These are phyloP conservation scores for Malassezia brasiliensis DNA, from an alignment of 1,284 basidiomycete species.

Conservation along the genomic window DNA sequence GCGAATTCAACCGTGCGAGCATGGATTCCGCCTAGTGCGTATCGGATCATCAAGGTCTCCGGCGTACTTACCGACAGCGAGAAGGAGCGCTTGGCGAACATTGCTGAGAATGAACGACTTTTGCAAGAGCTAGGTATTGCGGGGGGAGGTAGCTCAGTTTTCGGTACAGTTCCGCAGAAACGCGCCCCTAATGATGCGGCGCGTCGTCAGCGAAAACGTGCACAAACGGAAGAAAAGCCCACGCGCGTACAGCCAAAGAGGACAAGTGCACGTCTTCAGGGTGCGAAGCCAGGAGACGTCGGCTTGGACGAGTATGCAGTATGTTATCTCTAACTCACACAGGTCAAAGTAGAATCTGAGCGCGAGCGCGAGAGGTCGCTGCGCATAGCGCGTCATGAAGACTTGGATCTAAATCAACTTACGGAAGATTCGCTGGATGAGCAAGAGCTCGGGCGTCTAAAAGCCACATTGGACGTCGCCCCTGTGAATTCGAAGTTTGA, in stretches of 20 bases:
- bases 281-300: conserved; percentile 5
- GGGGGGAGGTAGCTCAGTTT: conserved; percentile 23
- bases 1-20: not conserved
- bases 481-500: not conserved
- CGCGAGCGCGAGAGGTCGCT: not conserved
- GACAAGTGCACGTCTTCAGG: conserved; percentile 25
- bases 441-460: conserved; percentile 14
- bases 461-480: not conserved
- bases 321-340: not conserved
- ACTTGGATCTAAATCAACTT: conserved; percentile 20
- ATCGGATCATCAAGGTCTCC: not conserved
- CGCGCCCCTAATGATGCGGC: conserved; percentile 5
- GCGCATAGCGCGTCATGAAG: conserved; percentile 14
- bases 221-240: conserved; percentile 14
- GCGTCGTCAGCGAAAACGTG: conserved; percentile 17
- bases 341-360: conserved; percentile 18
- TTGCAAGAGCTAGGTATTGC: conserved; percentile 38
- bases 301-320: not conserved
- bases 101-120: conserved; percentile 39
- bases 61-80: conserved; percentile 19
- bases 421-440: conserved; percentile 4
- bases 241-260: conserved; percentile 22
- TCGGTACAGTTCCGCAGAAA: conserved; percentile 22
- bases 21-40: conserved; percentile 9
- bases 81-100: conserved; percentile 38